Conservation (phyloP, 1,284 basidiomycete species). For the Trametes pubescens region DNA sequence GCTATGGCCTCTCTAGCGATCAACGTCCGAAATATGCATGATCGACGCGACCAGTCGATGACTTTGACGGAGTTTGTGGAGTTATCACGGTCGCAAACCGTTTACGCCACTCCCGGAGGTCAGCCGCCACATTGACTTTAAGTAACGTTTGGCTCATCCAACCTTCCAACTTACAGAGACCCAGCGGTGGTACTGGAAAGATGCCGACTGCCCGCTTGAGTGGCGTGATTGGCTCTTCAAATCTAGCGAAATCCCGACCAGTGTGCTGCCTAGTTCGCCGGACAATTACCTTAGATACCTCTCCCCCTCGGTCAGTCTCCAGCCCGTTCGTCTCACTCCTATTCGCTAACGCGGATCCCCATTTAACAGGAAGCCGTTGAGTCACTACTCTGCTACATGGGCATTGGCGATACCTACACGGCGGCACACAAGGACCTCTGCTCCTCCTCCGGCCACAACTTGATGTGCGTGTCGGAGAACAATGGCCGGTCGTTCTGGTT, state of each 20-base stretch:
- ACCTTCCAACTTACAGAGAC: conserved; percentile 50
- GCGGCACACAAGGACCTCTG: conserved; percentile 84
- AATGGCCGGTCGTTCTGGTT: conserved; percentile 81
- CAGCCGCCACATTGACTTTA: not conserved
- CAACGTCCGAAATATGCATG: conserved; percentile 42
- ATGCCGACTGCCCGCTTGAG: conserved; percentile 65
- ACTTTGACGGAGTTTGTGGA: conserved; percentile 39
- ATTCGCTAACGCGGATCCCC: not conserved
- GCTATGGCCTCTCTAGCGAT: conserved; percentile 34
- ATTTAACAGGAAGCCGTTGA: conserved; percentile 61
- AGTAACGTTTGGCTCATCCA: not conserved
- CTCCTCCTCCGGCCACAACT: conserved; percentile 80
- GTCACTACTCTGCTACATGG: conserved; percentile 82
- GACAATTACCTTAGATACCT: conserved; percentile 66
- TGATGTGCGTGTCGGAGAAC: conserved; percentile 80
- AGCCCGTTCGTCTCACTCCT: not conserved
- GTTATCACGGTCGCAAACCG: conserved; percentile 26
- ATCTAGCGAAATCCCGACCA: conserved; percentile 54
- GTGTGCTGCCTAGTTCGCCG: conserved; percentile 55
- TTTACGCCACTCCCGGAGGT: conserved; percentile 31
- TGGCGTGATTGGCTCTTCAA: conserved; percentile 69
- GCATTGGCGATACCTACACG: conserved; percentile 77
- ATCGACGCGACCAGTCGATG: conserved; percentile 39
- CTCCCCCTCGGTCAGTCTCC: conserved; percentile 50
- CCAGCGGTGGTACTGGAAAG: conserved; percentile 76